A percentile compares a stretch with the other conserved stretches of the same genome.
These are phyloP conservation scores for Allium sativum DNA, from an alignment of 106 monocot genomes.

Conservation along the genomic window DNA sequence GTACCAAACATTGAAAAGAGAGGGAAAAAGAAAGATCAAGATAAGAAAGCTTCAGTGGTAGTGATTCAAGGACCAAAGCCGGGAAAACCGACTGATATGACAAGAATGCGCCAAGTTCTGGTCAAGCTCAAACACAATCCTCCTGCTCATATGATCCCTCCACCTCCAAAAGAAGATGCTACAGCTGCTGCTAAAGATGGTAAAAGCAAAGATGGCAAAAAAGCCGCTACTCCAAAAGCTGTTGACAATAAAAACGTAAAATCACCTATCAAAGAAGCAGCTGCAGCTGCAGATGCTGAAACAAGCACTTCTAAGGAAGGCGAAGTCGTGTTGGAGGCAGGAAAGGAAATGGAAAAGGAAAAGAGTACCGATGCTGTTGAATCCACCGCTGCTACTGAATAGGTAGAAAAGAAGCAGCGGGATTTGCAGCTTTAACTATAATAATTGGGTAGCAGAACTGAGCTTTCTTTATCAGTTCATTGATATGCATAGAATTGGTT, in stretches of 20 bases:
- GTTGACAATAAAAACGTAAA: not conserved
- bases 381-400: not conserved
- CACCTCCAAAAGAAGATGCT: slow-evolving; percentile 34
- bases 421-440: not conserved
- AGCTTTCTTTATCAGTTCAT: slow-evolving; percentile 1
- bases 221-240: slow-evolving; percentile 5
- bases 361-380: slow-evolving; percentile 2
- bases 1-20: slow-evolving; percentile 58
- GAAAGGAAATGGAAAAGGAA: not conserved
- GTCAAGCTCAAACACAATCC: slow-evolving; percentile 61
- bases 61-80: slow-evolving; percentile 73
- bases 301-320: not conserved
- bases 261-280: not conserved
- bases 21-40: slow-evolving; percentile 54
- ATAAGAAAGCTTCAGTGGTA: slow-evolving; percentile 44
- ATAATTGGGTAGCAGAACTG: slow-evolving; percentile 3
- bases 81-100: slow-evolving; percentile 61
- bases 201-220: slow-evolving; percentile 14
- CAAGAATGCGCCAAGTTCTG: slow-evolving; percentile 59
- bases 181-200: slow-evolving; percentile 27
- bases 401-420: not conserved
- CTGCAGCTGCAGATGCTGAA: not conserved
- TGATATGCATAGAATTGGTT: not conserved
- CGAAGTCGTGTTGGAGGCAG: not conserved
- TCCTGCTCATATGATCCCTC: slow-evolving; percentile 63